Conservation (phyloP, 2,329 filamentous ascomycete species). For the Plenodomus lindquistii region DNA sequence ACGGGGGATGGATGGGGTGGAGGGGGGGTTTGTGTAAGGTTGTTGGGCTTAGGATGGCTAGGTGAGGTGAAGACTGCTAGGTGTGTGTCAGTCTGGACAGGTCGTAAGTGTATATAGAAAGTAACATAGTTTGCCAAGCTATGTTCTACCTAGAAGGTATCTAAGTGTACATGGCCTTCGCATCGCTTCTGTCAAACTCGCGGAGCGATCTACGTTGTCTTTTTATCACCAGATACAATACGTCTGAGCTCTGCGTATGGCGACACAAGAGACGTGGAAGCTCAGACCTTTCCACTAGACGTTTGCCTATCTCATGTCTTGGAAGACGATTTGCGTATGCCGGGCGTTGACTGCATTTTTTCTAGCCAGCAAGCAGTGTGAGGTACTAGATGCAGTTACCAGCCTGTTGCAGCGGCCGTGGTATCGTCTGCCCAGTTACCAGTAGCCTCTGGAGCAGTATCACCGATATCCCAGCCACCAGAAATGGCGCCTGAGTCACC, state of each 20-base stretch:
- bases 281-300: background rate
- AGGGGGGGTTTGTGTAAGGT: too few relatives aligned
- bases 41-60: too few relatives aligned
- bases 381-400: conserved; percentile 8
- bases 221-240: too few relatives aligned
- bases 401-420: conserved; percentile 10
- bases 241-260: too few relatives aligned
- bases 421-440: conserved; percentile 22
- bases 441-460: conserved; percentile 9
- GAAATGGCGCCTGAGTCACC: conserved; percentile 17
- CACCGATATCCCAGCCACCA: conserved; percentile 24
- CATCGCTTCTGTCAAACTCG: background rate
- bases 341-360: background rate
- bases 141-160: background rate
- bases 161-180: background rate
- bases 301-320: background rate
- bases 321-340: background rate
- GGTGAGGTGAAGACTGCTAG: too few relatives aligned
- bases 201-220: too few relatives aligned
- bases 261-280: background rate
- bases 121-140: background rate
- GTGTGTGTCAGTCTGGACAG: background rate
- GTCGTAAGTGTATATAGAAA: background rate
- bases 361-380: conserved; percentile 2
- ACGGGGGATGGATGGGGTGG: too few relatives aligned